These are phyloP conservation scores for Tuber brumale DNA, from an alignment of 495 filamentous ascomycete genomes.

Conservation along the genomic window DNA sequence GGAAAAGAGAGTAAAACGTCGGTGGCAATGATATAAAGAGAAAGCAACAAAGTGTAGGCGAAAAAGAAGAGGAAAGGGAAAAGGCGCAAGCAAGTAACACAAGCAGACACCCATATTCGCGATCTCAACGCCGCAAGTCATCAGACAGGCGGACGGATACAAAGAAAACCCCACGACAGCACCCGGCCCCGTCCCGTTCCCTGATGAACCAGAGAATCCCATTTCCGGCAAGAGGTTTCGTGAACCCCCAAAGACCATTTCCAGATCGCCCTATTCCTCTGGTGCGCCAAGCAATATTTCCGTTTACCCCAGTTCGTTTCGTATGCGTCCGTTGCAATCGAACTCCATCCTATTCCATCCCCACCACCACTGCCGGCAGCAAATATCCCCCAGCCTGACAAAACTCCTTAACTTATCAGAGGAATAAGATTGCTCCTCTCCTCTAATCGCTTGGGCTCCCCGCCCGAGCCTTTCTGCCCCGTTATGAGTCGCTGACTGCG, in stretches of 20 bases:
- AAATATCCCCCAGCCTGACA: background rate
- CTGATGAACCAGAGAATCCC: background rate
- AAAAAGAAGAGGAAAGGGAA: background rate
- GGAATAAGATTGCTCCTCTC: background rate
- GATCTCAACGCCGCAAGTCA: background rate
- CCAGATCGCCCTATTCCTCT: background rate
- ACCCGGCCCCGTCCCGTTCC: background rate
- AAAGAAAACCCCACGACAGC: background rate
- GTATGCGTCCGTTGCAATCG: background rate
- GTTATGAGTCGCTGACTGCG: constrained; percentile 24
- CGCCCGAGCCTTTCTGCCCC: background rate
- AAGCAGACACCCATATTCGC: background rate
- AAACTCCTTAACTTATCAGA: background rate
- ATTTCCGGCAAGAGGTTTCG: background rate
- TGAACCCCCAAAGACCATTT: background rate
- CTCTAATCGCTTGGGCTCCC: background rate
- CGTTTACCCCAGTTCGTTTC: background rate
- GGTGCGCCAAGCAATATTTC: background rate
- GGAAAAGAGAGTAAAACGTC: background rate
- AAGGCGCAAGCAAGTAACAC: background rate
- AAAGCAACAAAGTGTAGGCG: background rate
- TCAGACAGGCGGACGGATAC: background rate
- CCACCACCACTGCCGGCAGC: background rate
- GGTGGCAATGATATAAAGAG: background rate
- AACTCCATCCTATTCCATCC: background rate